These are phyloP conservation scores for Mallotus nudiflorus DNA, from an alignment of 345 rosid species.

Conservation along the genomic window DNA sequence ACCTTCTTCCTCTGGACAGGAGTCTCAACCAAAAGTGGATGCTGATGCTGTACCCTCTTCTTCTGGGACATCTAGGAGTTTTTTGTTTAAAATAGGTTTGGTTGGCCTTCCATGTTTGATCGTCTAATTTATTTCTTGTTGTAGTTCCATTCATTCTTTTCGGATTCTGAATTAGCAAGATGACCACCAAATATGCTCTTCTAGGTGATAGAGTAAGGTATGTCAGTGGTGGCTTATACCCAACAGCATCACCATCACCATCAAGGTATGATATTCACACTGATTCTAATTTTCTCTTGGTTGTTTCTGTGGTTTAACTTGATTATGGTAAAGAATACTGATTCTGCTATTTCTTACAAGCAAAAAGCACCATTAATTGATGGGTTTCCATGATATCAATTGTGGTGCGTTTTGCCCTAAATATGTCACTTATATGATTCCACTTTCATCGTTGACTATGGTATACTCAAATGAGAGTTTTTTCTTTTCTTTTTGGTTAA, in stretches of 20 bases:
- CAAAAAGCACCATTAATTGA: background rate
- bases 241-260: slow-evolving; percentile 44
- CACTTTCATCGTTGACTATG: background rate
- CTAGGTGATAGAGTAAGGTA: slow-evolving; percentile 83
- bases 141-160: slow-evolving; percentile 2
- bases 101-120: background rate
- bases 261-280: slow-evolving; percentile 47
- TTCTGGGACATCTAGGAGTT: slow-evolving; percentile 48
- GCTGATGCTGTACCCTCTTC: slow-evolving; percentile 48
- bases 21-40: slow-evolving; percentile 62
- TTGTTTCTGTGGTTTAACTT: background rate
- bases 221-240: slow-evolving; percentile 47
- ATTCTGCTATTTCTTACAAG: background rate
- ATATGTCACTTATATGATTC: background rate
- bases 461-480: background rate
- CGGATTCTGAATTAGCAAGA: slow-evolving; percentile 19
- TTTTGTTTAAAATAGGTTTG: slow-evolving; percentile 66
- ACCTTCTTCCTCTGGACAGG: slow-evolving; percentile 48
- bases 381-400: background rate
- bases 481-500: background rate
- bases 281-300: background rate
- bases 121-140: slow-evolving; percentile 4
- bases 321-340: background rate
- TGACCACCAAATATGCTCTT: slow-evolving; percentile 17
- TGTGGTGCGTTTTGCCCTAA: background rate